Conservation (phyloP, 1,284 basidiomycete species). For the Puccinia novopanici region DNA sequence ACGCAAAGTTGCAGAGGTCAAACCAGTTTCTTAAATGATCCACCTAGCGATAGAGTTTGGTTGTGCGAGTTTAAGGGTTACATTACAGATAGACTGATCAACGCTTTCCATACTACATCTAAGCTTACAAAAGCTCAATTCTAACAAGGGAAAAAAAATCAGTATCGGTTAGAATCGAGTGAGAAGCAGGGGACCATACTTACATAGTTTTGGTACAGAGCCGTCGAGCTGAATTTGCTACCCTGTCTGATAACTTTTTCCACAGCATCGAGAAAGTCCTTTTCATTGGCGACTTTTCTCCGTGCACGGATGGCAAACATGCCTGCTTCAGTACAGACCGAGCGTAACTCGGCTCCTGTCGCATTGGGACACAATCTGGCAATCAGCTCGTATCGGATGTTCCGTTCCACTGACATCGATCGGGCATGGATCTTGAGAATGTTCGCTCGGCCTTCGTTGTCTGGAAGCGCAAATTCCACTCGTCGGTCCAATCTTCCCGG, state of each 20-base stretch:
- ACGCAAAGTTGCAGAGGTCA: not conserved
- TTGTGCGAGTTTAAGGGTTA: not conserved
- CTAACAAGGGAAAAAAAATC: not conserved
- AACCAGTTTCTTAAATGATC: not conserved
- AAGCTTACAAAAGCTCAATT: constrained; percentile 15
- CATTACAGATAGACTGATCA: not conserved
- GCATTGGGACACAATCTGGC: constrained; percentile 96
- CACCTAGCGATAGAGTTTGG: not conserved
- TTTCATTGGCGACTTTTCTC: constrained; percentile 93
- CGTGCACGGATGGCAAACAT: constrained; percentile 99
- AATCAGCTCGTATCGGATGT: constrained; percentile 96
- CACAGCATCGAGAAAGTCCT: constrained; percentile 95
- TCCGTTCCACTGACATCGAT: constrained; percentile 95
- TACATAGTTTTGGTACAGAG: constrained; percentile 61
- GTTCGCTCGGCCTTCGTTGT: constrained; percentile 93
- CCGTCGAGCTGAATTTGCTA: constrained; percentile 82
- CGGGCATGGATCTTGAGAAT: constrained; percentile 96
- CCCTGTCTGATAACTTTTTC: constrained; percentile 98
- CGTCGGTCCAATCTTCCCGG: constrained; percentile 94
- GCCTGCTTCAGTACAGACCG: constrained; percentile 96
- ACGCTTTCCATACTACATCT: not conserved
- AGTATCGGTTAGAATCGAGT: not conserved
- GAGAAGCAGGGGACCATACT: not conserved
- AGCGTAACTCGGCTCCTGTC: constrained; percentile 93
- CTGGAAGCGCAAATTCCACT: constrained; percentile 92